These are phyloP conservation scores for Papiliotrema terrestris DNA, from an alignment of 1,284 basidiomycete genomes.

Conservation along the genomic window DNA sequence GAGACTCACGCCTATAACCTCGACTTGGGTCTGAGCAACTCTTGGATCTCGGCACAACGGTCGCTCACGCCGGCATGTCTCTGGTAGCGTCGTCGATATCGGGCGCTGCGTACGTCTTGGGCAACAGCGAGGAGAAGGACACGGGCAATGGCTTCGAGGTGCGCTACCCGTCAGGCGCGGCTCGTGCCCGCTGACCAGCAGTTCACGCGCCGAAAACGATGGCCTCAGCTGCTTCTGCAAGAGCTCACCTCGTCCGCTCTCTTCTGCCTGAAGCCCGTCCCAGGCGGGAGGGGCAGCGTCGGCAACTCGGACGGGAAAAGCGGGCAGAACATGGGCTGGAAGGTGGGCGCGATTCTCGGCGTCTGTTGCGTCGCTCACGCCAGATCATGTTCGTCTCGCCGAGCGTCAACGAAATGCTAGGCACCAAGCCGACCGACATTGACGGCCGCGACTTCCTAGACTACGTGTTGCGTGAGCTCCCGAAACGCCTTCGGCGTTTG, in stretches of 20 bases:
- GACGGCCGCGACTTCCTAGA: slow-evolving; percentile 42
- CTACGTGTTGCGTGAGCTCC: slow-evolving; percentile 34
- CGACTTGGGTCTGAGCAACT: neutral
- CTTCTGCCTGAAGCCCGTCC: slow-evolving; percentile 40
- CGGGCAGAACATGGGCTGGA: slow-evolving; percentile 21
- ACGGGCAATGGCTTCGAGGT: slow-evolving; percentile 19
- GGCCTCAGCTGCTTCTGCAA: slow-evolving; percentile 45
- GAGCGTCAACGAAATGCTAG: slow-evolving; percentile 35
- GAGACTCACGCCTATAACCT: too few species aligned
- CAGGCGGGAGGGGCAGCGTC: slow-evolving; percentile 1
- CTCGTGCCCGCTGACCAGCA: slow-evolving; percentile 7
- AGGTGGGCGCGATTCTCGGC: slow-evolving; percentile 19
- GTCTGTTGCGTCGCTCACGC: neutral
- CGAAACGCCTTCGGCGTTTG: neutral
- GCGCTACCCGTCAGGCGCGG: neutral
- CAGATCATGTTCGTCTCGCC: slow-evolving; percentile 44
- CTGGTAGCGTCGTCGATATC: slow-evolving; percentile 6
- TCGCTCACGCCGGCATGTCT: slow-evolving; percentile 1
- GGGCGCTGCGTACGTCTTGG: slow-evolving; percentile 8
- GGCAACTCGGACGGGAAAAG: slow-evolving; percentile 5
- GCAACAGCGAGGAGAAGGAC: slow-evolving; percentile 14
- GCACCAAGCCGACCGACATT: slow-evolving; percentile 33
- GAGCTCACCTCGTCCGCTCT: slow-evolving; percentile 42
- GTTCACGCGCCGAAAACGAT: slow-evolving; percentile 46
- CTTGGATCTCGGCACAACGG: neutral